A percentile compares a stretch with the other conserved stretches of the same genome.
phyloP scores from a whole-genome alignment of 23 red algal genomes.

The Gracilaria caudata region DNA sequence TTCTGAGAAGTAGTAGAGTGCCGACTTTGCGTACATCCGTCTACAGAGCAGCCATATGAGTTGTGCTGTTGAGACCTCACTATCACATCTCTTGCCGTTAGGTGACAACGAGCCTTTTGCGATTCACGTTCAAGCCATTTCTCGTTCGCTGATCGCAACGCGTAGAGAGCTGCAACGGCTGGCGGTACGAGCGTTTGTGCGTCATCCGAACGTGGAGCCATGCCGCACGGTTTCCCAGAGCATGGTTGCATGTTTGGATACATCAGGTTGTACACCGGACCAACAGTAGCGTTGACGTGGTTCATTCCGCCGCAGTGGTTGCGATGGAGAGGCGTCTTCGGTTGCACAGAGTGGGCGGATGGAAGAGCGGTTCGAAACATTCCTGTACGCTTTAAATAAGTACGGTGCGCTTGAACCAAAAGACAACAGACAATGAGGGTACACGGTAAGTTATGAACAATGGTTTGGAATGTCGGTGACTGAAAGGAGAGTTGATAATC shows the following conservation, averaged over 20 bases:
- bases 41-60: background rate
- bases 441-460: no score
- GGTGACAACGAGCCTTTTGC: no score
- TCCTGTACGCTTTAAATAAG: no score
- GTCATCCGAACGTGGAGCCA: background rate
- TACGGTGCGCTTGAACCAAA: no score
- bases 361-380: background rate
- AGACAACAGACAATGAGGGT: background rate
- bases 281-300: no score
- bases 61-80: background rate
- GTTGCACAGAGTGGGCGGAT: background rate
- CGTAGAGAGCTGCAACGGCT: no score
- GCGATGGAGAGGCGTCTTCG: background rate
- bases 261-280: no score
- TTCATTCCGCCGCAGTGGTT: no score
- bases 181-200: no score
- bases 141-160: no score
- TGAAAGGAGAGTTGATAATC: background rate
- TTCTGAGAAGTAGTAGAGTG: background rate
- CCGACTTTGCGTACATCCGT: background rate
- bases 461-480: background rate
- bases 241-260: no score
- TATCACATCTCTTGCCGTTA: background rate
- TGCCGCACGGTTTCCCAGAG: background rate
- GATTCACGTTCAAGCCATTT: no score